Conservation (phyloP, 2,329 filamentous ascomycete genomes). For the Penicillium verrucosum region DNA sequence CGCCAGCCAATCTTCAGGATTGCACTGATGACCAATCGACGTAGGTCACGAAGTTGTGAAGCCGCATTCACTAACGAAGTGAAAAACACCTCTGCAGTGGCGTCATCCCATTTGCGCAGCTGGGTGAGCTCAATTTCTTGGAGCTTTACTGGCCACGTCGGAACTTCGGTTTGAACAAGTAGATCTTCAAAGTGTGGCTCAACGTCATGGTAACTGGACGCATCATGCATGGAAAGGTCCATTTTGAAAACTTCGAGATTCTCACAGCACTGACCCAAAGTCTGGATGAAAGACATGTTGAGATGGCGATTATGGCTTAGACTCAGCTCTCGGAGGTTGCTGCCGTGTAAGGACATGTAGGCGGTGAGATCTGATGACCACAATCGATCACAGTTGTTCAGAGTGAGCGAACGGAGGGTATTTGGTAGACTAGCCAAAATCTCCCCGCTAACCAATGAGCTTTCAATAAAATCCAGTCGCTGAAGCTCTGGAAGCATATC, state of each 20-base stretch:
- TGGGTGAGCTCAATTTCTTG: conserved; percentile 71
- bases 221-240: conserved; percentile 75
- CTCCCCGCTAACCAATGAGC: conserved; percentile 64
- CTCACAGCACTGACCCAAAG: conserved; percentile 66
- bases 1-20: conserved; percentile 79
- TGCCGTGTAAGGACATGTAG: conserved; percentile 67
- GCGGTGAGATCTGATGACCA: conserved; percentile 61
- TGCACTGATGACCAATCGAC: conserved; percentile 68
- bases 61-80: conserved; percentile 73
- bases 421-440: conserved; percentile 68
- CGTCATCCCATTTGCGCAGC: conserved; percentile 69
- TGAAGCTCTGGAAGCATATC: conserved; percentile 61
- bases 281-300: conserved; percentile 68
- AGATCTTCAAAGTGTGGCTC: conserved; percentile 71
- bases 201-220: conserved; percentile 64
- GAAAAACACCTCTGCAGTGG: conserved; percentile 73
- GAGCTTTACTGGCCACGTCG: conserved; percentile 73
- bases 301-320: conserved; percentile 78
- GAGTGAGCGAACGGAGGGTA: conserved; percentile 63
- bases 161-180: conserved; percentile 57
- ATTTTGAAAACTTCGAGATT: conserved; percentile 67
- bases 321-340: conserved; percentile 62
- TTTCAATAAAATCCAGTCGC: conserved; percentile 71
- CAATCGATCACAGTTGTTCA: conserved; percentile 77
- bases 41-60: conserved; percentile 61